Evolutionary conservation across 169 alveolate species (phyloP).

Genomic region (Plasmodium vinckei): DNA sequence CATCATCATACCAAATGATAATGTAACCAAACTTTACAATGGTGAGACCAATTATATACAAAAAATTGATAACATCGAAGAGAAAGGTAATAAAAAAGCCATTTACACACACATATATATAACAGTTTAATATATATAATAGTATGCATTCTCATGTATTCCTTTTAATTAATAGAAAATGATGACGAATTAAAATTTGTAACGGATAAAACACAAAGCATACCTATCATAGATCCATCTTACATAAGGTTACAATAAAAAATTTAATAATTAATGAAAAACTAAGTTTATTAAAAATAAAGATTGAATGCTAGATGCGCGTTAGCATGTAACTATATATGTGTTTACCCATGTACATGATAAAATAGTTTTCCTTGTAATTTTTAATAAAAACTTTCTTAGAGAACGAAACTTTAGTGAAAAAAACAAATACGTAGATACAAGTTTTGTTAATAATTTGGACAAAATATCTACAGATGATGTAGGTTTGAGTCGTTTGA

Average conservation of each 20-base stretch:
- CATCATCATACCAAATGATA: conserved; percentile 7
- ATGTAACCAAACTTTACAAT: conserved; percentile 11
- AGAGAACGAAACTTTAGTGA: conserved; percentile 39
- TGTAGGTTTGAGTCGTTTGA: conserved; percentile 9
- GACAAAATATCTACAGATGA: conserved; percentile 43
- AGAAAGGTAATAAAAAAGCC: conserved; percentile 16
- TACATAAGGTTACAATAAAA: conserved; percentile 29
- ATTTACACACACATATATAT: too few species aligned
- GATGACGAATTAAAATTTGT: conserved; percentile 18
- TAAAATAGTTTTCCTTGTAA: not conserved
- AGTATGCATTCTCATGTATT: too few species aligned
- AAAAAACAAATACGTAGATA: conserved; percentile 21
- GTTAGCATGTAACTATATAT: not conserved
- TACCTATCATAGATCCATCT: conserved; percentile 32
- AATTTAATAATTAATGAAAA: not conserved
- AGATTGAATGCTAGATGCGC: not conserved
- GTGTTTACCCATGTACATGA: not conserved
- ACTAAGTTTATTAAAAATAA: not conserved
- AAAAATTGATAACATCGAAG: conserved; percentile 51
- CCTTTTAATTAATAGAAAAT: conserved; percentile 10
- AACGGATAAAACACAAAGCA: not conserved
- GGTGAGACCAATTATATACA: conserved; percentile 22
- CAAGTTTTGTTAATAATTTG: conserved; percentile 50
- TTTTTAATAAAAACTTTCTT: not conserved
- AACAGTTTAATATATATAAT: too few species aligned